phyloP scores from a whole-genome alignment of 768 basidiomycete genomes.

The Omphalotus guepiniiformis region DNA sequence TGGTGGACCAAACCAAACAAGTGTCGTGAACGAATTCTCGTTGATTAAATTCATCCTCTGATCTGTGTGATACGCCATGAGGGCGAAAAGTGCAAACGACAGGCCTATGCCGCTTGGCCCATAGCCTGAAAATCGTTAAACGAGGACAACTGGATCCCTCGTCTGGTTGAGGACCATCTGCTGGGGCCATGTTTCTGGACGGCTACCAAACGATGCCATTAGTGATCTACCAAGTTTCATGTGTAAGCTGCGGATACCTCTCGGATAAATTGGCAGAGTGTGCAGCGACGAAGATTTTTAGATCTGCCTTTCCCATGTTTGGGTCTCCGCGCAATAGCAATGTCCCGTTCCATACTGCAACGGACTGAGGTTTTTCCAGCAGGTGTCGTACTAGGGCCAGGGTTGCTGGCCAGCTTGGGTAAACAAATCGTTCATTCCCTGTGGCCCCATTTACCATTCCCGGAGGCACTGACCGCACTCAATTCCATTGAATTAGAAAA shows the following conservation, averaged over 20 bases:
- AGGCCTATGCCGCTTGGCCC: conserved; percentile 3
- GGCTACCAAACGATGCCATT: background rate
- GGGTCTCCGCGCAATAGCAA: background rate
- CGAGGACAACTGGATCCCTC: background rate
- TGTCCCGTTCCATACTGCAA: conserved; percentile 1
- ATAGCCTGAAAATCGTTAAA: background rate
- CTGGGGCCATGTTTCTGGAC: conserved; percentile 1
- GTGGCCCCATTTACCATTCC: background rate
- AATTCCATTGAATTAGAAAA: too few species aligned
- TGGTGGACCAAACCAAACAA: background rate
- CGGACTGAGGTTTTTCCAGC: background rate
- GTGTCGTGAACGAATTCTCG: background rate
- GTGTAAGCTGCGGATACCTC: too few species aligned
- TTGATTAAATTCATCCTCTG: background rate
- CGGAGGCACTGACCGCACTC: too few species aligned
- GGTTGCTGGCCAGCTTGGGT: background rate
- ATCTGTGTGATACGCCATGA: background rate
- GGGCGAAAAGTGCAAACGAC: conserved; percentile 5
- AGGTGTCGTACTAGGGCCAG: background rate
- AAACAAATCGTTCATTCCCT: background rate
- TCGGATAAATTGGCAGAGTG: background rate
- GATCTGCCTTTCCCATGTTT: background rate
- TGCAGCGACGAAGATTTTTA: background rate
- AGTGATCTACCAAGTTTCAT: too few species aligned
- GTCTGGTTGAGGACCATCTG: background rate